These are phyloP conservation scores for Aspergillus asperescens DNA, from an alignment of 495 filamentous ascomycete genomes.

Conservation along the genomic window DNA sequence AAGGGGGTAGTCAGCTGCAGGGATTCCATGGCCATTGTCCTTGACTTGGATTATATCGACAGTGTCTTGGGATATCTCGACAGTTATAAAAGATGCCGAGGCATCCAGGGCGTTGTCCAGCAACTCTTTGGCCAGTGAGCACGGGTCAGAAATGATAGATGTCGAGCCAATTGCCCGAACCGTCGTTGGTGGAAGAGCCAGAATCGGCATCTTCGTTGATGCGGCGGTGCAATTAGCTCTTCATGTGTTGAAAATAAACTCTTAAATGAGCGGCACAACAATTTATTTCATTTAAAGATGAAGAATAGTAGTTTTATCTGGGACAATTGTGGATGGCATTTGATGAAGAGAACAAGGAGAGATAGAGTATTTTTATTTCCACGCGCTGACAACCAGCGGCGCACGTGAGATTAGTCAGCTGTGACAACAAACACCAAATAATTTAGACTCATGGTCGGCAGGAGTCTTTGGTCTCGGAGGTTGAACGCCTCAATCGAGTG, in stretches of 20 bases:
- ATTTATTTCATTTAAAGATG: background rate
- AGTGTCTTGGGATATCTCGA: slow-evolving; percentile 71
- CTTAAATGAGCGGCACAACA: background rate
- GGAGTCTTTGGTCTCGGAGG: no score
- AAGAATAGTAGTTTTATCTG: background rate
- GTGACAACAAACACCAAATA: background rate
- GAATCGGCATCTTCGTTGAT: slow-evolving; percentile 50
- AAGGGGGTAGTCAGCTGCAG: slow-evolving; percentile 58
- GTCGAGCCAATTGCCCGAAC: slow-evolving; percentile 65
- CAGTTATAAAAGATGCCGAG: slow-evolving; percentile 61
- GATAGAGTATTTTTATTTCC: slow-evolving; percentile 4
- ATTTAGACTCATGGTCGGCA: no score
- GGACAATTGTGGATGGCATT: background rate
- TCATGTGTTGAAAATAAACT: background rate
- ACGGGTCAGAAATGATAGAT: slow-evolving; percentile 66
- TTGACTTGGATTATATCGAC: slow-evolving; percentile 81
- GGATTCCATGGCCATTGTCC: slow-evolving; percentile 85
- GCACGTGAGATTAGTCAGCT: slow-evolving; percentile 8
- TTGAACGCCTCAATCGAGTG: no score
- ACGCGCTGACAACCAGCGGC: background rate
- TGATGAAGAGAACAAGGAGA: background rate
- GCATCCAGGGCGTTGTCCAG: slow-evolving; percentile 91
- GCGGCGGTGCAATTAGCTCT: background rate
- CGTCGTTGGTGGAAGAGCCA: slow-evolving; percentile 59
- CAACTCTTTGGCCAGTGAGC: slow-evolving; percentile 80